These are phyloP conservation scores for Nematocida homosporus DNA, from an alignment of 371 early-diverging fungal species.

Conservation along the genomic window DNA sequence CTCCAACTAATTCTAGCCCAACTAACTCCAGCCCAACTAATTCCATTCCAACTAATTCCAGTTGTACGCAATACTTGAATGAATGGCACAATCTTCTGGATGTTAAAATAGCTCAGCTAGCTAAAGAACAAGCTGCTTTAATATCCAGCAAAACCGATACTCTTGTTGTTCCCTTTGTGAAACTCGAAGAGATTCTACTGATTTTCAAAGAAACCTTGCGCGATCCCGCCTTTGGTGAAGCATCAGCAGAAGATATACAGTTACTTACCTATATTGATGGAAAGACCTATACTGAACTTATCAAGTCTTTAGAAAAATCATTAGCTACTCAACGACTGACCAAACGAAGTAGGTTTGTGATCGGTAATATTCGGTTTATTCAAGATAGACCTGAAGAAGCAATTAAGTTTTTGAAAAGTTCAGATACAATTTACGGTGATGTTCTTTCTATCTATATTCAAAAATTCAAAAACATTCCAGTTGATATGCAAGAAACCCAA, in stretches of 20 bases:
- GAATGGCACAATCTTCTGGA: neutral
- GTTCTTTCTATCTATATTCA: constrained; percentile 29
- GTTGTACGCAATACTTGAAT: neutral
- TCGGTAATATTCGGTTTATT: constrained; percentile 8
- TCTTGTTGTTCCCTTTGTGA: constrained; percentile 20
- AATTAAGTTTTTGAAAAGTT: neutral
- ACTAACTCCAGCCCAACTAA: too few species aligned
- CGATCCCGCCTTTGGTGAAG: neutral
- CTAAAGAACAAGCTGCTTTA: neutral
- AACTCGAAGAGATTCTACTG: constrained; percentile 41
- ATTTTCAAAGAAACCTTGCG: constrained; percentile 13
- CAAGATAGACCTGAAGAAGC: constrained; percentile 8
- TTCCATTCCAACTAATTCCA: neutral
- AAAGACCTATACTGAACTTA: constrained; percentile 7
- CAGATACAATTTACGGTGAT: constrained; percentile 15
- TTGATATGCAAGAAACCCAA: neutral
- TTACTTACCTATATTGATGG: neutral
- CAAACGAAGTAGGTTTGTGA: constrained; percentile 5
- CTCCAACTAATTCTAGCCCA: too few species aligned
- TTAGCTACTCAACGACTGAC: neutral
- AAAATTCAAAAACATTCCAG: neutral
- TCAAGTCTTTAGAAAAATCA: neutral
- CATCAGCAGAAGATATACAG: neutral
- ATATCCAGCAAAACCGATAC: neutral
- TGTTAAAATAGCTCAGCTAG: constrained; percentile 19